These are phyloP conservation scores for Melampsora americana DNA, from an alignment of 1,284 basidiomycete genomes.

Conservation along the genomic window DNA sequence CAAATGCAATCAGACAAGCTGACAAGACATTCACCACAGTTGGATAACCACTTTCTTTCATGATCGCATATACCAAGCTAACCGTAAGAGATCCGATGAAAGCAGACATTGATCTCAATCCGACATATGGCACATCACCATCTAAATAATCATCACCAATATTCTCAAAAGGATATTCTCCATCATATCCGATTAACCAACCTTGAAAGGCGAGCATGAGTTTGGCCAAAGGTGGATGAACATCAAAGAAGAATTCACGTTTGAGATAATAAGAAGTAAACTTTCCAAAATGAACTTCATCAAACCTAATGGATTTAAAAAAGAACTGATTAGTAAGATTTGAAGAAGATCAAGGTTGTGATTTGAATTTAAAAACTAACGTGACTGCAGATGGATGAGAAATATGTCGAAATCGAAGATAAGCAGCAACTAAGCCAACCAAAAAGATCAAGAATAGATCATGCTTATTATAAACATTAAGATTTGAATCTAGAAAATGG, in stretches of 20 bases:
- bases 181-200: constrained; percentile 95
- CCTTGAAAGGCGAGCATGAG: constrained; percentile 85
- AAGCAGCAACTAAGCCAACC: constrained; percentile 51
- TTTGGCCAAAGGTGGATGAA: constrained; percentile 94
- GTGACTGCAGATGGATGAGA: constrained; percentile 90
- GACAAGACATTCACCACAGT: constrained; percentile 55
- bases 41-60: constrained; percentile 96
- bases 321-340: background rate
- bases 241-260: constrained; percentile 97
- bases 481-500: background rate
- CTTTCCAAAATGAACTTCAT: constrained; percentile 92
- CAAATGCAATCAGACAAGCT: constrained; percentile 37
- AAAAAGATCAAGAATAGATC: constrained; percentile 46
- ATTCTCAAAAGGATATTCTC: constrained; percentile 85
- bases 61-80: constrained; percentile 87
- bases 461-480: constrained; percentile 1
- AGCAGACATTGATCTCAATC: constrained; percentile 86
- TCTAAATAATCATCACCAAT: constrained; percentile 90
- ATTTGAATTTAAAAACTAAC: constrained; percentile 56
- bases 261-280: constrained; percentile 87
- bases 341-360: too few species aligned
- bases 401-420: constrained; percentile 86
- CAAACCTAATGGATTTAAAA: constrained; percentile 72
- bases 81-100: constrained; percentile 83
- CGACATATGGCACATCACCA: constrained; percentile 85